A percentile compares a stretch with the other conserved stretches of the same genome.
These are phyloP conservation scores for Pseudomicrostroma phylloplanum DNA, from an alignment of 1,284 basidiomycete genomes.

Conservation along the genomic window DNA sequence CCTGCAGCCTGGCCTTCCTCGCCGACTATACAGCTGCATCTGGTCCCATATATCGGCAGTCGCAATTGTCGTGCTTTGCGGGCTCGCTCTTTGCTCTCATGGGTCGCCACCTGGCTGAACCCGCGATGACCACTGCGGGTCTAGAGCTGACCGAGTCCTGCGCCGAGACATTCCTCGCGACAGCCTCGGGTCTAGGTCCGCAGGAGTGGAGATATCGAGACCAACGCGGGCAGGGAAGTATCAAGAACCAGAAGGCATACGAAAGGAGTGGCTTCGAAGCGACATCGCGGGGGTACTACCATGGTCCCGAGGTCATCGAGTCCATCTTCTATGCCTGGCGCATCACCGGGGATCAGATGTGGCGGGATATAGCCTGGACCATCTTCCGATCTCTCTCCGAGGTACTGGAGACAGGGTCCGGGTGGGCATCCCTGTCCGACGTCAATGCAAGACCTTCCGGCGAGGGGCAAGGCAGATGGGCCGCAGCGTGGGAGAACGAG, in stretches of 20 bases:
- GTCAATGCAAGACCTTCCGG: conserved; percentile 16
- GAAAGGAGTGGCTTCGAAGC: not conserved
- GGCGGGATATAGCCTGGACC: conserved; percentile 76
- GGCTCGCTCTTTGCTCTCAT: conserved; percentile 34
- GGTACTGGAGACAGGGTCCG: conserved; percentile 58
- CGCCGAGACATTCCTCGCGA: conserved; percentile 24
- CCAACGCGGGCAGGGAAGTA: not conserved
- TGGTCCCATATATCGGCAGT: conserved; percentile 26
- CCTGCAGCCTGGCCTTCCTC: conserved; percentile 20
- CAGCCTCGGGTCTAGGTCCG: conserved; percentile 33
- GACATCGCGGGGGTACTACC: not conserved
- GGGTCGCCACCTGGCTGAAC: conserved; percentile 23
- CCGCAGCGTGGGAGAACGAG: conserved; percentile 22
- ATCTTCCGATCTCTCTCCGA: conserved; percentile 82
- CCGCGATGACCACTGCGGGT: conserved; percentile 21
- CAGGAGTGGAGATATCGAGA: conserved; percentile 18
- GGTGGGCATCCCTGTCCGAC: conserved; percentile 22
- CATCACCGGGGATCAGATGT: conserved; percentile 35
- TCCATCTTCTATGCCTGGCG: conserved; percentile 31
- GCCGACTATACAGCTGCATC: conserved; percentile 22
- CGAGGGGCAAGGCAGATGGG: conserved; percentile 1
- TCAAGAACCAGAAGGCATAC: not conserved
- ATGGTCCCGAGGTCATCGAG: conserved; percentile 38
- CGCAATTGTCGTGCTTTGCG: conserved; percentile 33
- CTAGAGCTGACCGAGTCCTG: conserved; percentile 24